A percentile compares a stretch with the other conserved stretches of the same genome.
These are phyloP conservation scores for Entomortierella parvispora DNA, from an alignment of 192 early-diverging fungal species.

Conservation along the genomic window DNA sequence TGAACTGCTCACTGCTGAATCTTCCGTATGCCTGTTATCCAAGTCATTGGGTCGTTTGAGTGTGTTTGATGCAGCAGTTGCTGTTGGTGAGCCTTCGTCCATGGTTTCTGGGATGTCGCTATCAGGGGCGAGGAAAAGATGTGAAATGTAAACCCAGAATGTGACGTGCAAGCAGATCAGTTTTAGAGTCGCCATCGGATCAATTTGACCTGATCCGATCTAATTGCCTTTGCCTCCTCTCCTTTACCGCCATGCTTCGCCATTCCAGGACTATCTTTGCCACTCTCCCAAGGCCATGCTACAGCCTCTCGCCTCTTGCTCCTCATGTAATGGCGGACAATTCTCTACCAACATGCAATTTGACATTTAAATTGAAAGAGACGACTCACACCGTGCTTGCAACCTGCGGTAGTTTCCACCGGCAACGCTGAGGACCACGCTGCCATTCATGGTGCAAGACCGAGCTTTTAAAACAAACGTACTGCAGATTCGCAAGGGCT, in stretches of 20 bases:
- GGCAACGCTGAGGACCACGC: background rate
- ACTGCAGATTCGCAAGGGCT: conserved; percentile 68
- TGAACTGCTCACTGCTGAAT: background rate
- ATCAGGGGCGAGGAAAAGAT: too few species aligned
- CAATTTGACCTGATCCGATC: too few species aligned
- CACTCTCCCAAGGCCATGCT: background rate
- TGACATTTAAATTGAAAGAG: too few species aligned
- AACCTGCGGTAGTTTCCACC: too few species aligned
- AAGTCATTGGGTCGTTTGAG: conserved; percentile 24
- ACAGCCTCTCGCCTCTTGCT: conserved; percentile 1
- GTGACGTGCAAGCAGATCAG: too few species aligned
- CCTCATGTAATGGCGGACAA: background rate
- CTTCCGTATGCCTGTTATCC: background rate
- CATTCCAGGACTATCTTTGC: background rate
- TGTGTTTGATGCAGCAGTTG: background rate
- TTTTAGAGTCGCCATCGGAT: too few species aligned
- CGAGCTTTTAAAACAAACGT: conserved; percentile 63
- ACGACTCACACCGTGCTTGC: too few species aligned
- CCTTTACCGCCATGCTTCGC: background rate
- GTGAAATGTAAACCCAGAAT: too few species aligned
- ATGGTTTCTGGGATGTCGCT: too few species aligned
- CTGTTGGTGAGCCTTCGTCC: conserved; percentile 15
- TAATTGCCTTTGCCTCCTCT: background rate
- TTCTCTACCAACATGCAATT: background rate
- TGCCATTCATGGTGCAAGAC: conserved; percentile 15